Base-by-base conservation (phyloP, 129 eudicot species). In the Flaveria robusta region DNA sequence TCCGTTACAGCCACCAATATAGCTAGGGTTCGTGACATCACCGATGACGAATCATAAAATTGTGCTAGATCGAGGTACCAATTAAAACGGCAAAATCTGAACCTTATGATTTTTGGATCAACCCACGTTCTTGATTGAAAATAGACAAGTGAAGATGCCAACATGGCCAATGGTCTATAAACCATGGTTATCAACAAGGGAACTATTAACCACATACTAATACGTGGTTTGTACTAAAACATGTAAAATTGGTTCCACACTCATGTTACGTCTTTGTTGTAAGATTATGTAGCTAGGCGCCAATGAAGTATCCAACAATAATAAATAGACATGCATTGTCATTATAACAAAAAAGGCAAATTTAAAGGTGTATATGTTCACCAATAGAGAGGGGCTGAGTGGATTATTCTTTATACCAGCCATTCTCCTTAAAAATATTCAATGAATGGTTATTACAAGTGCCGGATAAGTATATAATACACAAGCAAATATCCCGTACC, bases 211-310 rank as follows among this genome's bases (percentile, higher is more conserved):
- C 74, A 77, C 81, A 77, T 22, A 43, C 45, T 68, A 67, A 77
- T 29, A 22, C 56, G 20, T 77, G 68, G 81, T 56, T 66, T 77
- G 58, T 52, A 67, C 74, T 77, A 67, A 52, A 67, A 67, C 68
- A 52, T 43, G 15, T 45, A 6, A 51, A 31, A 18, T 0, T 10
- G 45, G 66, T 66, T 76, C 43, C 31, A 77, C 58, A 66, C 26
- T 71, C 81, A 67, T 76, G 74, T 50, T 75, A 49, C 72, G 50
- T 54, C 66, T 16, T 34, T 37, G 52, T 55, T 49, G 24, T 19
- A 22, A 72, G 37, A 37, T 18, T 37, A 34, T 51, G 31, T 14
- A n/a, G n/a, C n/a, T n/a, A 16, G 29, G 29, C 10, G 65, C 11
- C 19, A 46, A 59, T 24, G 41, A 19, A 8, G 45, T 18, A 31